Base-by-base conservation (phyloP, 225 moss, liverwort and hornwort species). In the Physcomitrellopsis africana region DNA sequence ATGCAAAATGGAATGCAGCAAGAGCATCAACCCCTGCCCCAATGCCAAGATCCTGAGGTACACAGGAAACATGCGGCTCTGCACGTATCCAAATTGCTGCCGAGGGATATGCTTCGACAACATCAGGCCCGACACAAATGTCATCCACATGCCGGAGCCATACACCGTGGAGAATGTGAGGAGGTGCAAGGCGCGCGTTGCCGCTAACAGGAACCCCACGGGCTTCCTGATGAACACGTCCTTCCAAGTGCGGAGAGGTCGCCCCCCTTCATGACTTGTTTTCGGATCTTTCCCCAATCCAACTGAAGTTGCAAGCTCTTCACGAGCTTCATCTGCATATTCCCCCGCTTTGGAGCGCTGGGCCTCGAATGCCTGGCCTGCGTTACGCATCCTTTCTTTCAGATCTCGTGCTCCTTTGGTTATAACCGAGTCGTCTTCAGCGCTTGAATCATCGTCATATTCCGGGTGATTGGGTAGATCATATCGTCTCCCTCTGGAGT, bases 51-150 rank as follows among this genome's bases (percentile, higher is more conserved):
- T 54, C 10, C 84, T 74, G 32, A 87, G 63, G 45, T 87, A 90
- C 19, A 85, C 82, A 3, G 87, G 89, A 46, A 90, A 90, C 76
- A 90, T 71, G 60, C 81, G 85, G 65, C 89, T 90, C 74, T 90
- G 89, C 32, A 90, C 82, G 5, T 82, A 85, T 43, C 85, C 87
- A 19, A 90, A 90, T 57, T 90, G 89, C 6, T 90, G 89, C 6
- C 87, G 75, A 16, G 89, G 87, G 7, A 87, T 51, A 1, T 84
- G 85, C 82, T 90, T 87, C 5, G 89, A 79, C 77, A 90, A 55
- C 54, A 90, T 66, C 32, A 82, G 70, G 37, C 87, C 87, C 1
- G 89, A 90, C 53, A 90, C 82, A 74, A 90, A 90, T 10, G 89
- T 90, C 71, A 90, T 81, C 89, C 89, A 90, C 15, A 90, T 14